Base-by-base conservation (phyloP, 495 filamentous ascomycete species). In the Neurospora sp. region DNA sequence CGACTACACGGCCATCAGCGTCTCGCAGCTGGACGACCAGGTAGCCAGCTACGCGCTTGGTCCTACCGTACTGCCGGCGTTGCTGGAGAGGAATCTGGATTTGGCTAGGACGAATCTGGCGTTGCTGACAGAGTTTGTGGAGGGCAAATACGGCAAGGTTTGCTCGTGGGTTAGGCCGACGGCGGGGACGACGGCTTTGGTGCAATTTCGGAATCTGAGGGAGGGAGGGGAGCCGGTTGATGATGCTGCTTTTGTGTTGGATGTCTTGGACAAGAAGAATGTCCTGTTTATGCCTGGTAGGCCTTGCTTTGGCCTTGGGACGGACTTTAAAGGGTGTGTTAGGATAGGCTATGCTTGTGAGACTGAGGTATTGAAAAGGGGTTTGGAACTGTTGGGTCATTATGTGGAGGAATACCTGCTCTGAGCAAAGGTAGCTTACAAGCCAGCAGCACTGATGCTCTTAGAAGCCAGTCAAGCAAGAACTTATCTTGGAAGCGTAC, bases 1-100 rank as follows among this genome's bases (percentile, higher is more conserved):
- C 27, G 89, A 97, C 79, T 97, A 94, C 84, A 96, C 93, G 4
- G 93, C 90, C 12, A 97, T 96, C 75, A 92, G 91, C 37, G 93
- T 97, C 0, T 90, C 89, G 44, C 91, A 93, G 80, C 82, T 97
- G 18, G 93, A 95, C 80, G 93, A 97, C 77, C 87, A 87, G 42
- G 85, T 97, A 16, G 94, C 94, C 9, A 86, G 89, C 65, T 94
- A 89, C 74, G 93, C 94, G 1, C 83, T 96, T 4, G 86, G 86
- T 10, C 80, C 82, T 14, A 78, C 84, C 14, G 90, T 92, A 14
- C 83, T 94, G n/a, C 86, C 91, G 31, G 83, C 84, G 22, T 82
- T 98, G 18, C 80, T 97, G 31, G 78, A 78, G 18, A 85, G 94
- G 0, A 97, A 97, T 76, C 80, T 92, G 68, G 83, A 86, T 41